phyloP scores from a whole-genome alignment of 441 rosid species.

The Hura crepitans region DNA sequence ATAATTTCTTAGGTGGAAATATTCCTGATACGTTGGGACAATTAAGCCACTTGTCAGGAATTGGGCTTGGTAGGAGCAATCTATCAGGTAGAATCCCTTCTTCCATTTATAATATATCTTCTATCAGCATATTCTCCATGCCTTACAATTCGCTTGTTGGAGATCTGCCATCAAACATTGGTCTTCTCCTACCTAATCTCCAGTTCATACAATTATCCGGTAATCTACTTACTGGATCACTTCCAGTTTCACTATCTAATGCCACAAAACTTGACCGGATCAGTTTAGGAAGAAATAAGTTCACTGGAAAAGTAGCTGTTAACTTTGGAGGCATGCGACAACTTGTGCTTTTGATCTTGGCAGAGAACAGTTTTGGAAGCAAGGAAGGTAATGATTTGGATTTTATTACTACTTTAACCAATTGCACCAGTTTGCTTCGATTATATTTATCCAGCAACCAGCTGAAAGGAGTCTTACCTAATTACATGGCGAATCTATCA shows the following conservation, averaged over 20 bases:
- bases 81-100: conserved; percentile 10
- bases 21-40: background rate
- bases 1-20: conserved; percentile 2
- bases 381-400: background rate
- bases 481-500: conserved; percentile 9
- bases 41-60: background rate
- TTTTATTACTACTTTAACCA: conserved; percentile 12
- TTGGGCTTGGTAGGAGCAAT: background rate
- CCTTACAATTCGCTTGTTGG: background rate
- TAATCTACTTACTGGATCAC: conserved; percentile 2
- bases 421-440: background rate
- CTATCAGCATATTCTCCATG: background rate
- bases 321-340: conserved; percentile 9
- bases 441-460: background rate
- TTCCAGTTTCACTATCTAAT: conserved; percentile 24
- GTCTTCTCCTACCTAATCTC: conserved; percentile 4
- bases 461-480: conserved; percentile 7
- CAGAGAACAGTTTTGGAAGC: background rate
- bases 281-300: background rate
- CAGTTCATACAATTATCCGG: background rate
- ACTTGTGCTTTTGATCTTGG: background rate
- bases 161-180: conserved; percentile 11
- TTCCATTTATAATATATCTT: background rate
- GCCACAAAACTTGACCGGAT: background rate
- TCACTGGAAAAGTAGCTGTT: conserved; percentile 19